A percentile compares a stretch with the other conserved stretches of the same genome.
Evolutionary conservation across 1,139 yeast genomes (phyloP).

Genomic region (Protomyces pachydermus): DNA sequence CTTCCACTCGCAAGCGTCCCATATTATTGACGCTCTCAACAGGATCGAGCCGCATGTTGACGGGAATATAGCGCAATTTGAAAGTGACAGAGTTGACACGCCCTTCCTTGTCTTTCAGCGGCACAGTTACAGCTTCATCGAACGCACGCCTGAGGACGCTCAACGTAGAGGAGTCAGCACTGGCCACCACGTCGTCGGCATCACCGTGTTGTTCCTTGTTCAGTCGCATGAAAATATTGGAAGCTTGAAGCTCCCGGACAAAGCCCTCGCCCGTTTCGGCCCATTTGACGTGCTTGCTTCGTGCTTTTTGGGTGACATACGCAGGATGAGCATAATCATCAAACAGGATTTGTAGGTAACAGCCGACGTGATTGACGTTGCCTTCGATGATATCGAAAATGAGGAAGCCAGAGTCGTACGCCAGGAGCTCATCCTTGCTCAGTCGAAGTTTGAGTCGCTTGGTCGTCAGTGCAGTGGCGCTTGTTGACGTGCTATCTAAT

Average conservation of each 20-base stretch:
- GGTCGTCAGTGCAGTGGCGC: constrained; percentile 33
- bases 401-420: constrained; percentile 69
- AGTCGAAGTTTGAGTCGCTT: constrained; percentile 51
- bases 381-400: constrained; percentile 63
- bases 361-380: constrained; percentile 49
- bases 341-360: constrained; percentile 65
- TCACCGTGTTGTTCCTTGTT: constrained; percentile 48
- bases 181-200: constrained; percentile 58
- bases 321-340: constrained; percentile 67
- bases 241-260: constrained; percentile 71
- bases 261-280: constrained; percentile 67
- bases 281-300: constrained; percentile 44
- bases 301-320: constrained; percentile 51
- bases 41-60: constrained; percentile 59
- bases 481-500: background rate
- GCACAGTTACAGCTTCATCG: constrained; percentile 47
- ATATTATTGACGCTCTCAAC: constrained; percentile 70
- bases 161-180: constrained; percentile 60
- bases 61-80: constrained; percentile 73
- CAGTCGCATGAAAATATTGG: constrained; percentile 59
- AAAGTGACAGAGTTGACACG: constrained; percentile 49
- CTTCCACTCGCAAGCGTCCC: constrained; percentile 64
- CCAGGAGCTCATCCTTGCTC: constrained; percentile 57
- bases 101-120: constrained; percentile 30
- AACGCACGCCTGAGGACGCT: constrained; percentile 63